Evolutionary conservation across 345 rosid genomes (phyloP), one percentile per base, ranked within the genome.

Genomic region (Salix caprea): DNA sequence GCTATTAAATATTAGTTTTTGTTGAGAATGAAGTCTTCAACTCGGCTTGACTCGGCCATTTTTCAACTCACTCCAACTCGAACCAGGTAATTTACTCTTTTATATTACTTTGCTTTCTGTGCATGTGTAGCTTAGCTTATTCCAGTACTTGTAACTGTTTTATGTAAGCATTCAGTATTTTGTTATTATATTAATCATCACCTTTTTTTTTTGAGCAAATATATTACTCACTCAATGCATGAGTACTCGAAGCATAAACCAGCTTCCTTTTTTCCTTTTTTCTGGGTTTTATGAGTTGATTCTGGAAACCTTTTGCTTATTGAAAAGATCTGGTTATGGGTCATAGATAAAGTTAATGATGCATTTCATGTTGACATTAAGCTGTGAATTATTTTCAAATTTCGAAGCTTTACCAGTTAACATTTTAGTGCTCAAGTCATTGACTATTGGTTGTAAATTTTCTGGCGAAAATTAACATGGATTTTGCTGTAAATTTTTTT

Each of bases 41-140:
- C 24, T 13, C 90, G 85, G 80, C 94, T 96, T 69, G 91, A 92
- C 76, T 89, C 96, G n/a, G 94, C 87, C 74, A 86, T 91, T 61
- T 95, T 95, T 84, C 99, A 93, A 79, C 99, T 93, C 84, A 95
- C 99, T 76, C 99, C 99, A 54, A 95, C 99, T 84, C 89, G 99
- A 79, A 95, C 99, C 48, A 87, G 98, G 99, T 95, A 80, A 7
- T 56, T 12, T 42, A 42, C 46, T 42, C 46, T 42, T 42, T 42
- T 42, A 13, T 42, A 2, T 42, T 2, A 10, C 46, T 11, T 10
- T 2, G 13, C 46, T 42, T 12, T 42, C 46, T 42, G 4, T 42
- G 46, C 46, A 42, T 42, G 62, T 10, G 62, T 58, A n/a, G 62
- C 61, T 56, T 58, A 58, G 28, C 28, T 58, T 58, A 9, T 58